These are phyloP conservation scores for Areca catechu DNA, from an alignment of 176 grass and related monocot genomes.

Conservation along the genomic window DNA sequence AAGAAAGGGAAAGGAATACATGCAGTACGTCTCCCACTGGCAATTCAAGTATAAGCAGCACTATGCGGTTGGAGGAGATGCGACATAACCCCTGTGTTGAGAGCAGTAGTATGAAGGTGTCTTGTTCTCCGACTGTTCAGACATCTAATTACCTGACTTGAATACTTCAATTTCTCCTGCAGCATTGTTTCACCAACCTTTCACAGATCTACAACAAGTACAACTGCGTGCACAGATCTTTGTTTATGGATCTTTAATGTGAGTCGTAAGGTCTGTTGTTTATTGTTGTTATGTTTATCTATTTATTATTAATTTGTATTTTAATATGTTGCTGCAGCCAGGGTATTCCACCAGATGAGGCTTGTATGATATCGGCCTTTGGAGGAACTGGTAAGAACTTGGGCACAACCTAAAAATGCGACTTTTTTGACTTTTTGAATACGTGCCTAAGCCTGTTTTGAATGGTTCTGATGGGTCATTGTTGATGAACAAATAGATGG, in stretches of 20 bases:
- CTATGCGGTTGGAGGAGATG: constrained; percentile 20
- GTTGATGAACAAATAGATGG: constrained; percentile 24
- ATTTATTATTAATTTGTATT: constrained; percentile 17
- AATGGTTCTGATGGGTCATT: background rate
- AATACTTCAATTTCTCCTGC: constrained; percentile 36
- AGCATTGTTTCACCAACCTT: constrained; percentile 52
- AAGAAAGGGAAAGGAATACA: constrained; percentile 37
- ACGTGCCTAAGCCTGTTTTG: background rate
- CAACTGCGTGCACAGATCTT: constrained; percentile 93
- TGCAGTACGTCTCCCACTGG: constrained; percentile 21
- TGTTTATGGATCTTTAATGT: constrained; percentile 99
- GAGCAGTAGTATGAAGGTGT: constrained; percentile 35
- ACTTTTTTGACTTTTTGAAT: background rate
- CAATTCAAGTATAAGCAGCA: constrained; percentile 25
- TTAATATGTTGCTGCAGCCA: constrained; percentile 59
- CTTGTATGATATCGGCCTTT: constrained; percentile 92
- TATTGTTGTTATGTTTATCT: constrained; percentile 16
- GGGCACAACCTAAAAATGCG: constrained; percentile 12
- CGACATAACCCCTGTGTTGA: constrained; percentile 31
- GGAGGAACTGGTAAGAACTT: constrained; percentile 56
- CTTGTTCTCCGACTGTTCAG: constrained; percentile 17
- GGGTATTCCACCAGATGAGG: constrained; percentile 73
- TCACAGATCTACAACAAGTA: constrained; percentile 85
- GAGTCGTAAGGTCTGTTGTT: constrained; percentile 32
- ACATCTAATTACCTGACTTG: constrained; percentile 49